phyloP scores from a whole-genome alignment of 768 basidiomycete species.

The Cyathus striatus region DNA sequence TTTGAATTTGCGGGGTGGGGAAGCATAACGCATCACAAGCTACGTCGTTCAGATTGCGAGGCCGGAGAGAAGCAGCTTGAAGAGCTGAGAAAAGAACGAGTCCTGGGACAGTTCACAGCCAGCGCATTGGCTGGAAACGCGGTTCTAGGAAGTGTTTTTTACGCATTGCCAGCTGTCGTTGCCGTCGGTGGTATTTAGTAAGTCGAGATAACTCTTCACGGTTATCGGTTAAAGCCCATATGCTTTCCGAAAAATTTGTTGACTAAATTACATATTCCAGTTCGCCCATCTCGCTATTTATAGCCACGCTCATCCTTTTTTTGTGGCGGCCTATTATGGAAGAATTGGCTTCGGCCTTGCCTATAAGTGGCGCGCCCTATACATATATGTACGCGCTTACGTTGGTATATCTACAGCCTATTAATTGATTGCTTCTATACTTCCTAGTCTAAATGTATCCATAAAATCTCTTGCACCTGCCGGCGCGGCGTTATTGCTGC shows the following conservation, averaged over 20 bases:
- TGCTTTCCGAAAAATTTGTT: too few relatives aligned
- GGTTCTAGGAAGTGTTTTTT: conserved; percentile 64
- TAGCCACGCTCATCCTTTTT: conserved; percentile 58
- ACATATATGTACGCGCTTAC: conserved; percentile 49
- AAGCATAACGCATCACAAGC: conserved; percentile 37
- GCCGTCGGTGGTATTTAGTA: conserved; percentile 60
- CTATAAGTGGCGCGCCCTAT: conserved; percentile 68
- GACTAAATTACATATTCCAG: conserved; percentile 25
- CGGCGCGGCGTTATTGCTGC: conserved; percentile 61
- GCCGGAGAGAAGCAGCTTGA: conserved; percentile 25
- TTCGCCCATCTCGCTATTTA: conserved; percentile 63
- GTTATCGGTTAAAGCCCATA: background rate
- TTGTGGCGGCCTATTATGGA: conserved; percentile 75
- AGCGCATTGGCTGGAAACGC: conserved; percentile 66
- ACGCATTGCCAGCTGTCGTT: conserved; percentile 63
- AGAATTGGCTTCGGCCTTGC: conserved; percentile 65
- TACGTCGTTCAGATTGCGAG: conserved; percentile 36
- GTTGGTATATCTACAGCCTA: conserved; percentile 56
- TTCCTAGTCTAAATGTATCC: conserved; percentile 60
- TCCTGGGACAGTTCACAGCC: conserved; percentile 60
- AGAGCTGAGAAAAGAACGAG: conserved; percentile 22
- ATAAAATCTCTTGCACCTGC: conserved; percentile 57
- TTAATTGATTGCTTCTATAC: conserved; percentile 56
- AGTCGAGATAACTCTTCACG: conserved; percentile 18
- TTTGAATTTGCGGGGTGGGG: conserved; percentile 79